Base-by-base conservation (phyloP, 164 flowering plant genomes). In the Vitis labrusca region DNA sequence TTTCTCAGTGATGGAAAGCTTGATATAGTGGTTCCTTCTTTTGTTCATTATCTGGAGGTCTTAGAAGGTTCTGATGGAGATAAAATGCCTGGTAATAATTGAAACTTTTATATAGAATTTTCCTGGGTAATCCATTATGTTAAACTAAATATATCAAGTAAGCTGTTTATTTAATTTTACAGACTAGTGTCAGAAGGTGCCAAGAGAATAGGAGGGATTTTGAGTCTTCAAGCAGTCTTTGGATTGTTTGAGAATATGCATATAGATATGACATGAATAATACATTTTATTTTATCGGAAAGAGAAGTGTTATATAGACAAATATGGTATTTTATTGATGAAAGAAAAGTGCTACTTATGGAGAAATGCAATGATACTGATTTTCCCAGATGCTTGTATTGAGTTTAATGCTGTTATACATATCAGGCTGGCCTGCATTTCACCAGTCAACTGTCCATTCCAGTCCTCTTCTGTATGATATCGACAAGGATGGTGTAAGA, bases 11-110 rank as follows among this genome's bases (percentile, higher is more conserved):
- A 96, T 79, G 99, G 99, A 32, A 96, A 92, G 88, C 94, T 92
- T 69, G 99, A 96, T 61, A 75, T 96, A 16, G 97, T 96, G 63
- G 95, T 96, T 79, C 97, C 99, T 27, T 93, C 98, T 61, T 96
- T 92, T 81, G 96, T 96, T 69, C 98, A 96, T 74, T 96, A 96
- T 81, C 88, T 96, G 79, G 99, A 96, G 80, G 97, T 93, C 59
- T 77, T 96, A n/a, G 99, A 96, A 80, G 98, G 99, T 44, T 82
- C 97, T 17, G 99, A 96, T 84, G 99, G 99, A 63, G 99, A 93
- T 76, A 96, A 93, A 80, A 76, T 91, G 89, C 91, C 99, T 70
- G 98, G 99, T 93, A 76, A 37, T 37, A 37, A 37, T 3, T 37
- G 44, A 37, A 50, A 15, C 52, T 65, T 50, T 54, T 65, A 64